Evolutionary conservation across 148 eudicot genomes (phyloP).

Genomic region (Talinum fruticosum): DNA sequence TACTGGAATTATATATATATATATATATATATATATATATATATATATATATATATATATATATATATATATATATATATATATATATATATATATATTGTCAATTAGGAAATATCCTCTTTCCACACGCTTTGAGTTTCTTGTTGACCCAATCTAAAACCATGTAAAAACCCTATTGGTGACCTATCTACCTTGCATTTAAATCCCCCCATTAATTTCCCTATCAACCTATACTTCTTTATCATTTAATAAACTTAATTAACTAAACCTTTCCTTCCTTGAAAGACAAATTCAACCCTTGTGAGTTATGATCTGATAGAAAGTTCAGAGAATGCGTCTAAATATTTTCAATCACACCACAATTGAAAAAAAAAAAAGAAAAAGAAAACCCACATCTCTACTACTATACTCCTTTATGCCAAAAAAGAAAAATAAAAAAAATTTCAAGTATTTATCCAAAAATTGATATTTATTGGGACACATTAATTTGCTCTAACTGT

Average conservation of each 20-base stretch:
- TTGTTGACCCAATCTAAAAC: not conserved
- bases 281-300: not conserved
- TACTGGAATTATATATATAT: too few species aligned
- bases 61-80: too few species aligned
- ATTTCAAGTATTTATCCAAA: not conserved
- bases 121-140: not conserved
- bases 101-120: not conserved
- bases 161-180: not conserved
- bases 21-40: too few species aligned
- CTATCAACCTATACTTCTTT: not conserved
- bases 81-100: too few species aligned
- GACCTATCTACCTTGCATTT: constrained; percentile 2
- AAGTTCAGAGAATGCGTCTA: not conserved
- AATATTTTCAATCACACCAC: not conserved
- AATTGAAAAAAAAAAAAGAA: too few species aligned
- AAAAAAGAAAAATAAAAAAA: too few species aligned
- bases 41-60: too few species aligned
- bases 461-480: not conserved
- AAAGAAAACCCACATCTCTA: not conserved
- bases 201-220: not conserved
- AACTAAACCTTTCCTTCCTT: not conserved
- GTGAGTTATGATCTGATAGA: not conserved
- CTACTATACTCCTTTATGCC: not conserved
- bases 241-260: not conserved
- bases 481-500: constrained; percentile 1